phyloP scores from a whole-genome alignment of 176 grass and related monocot species.

The Typha latifolia region DNA sequence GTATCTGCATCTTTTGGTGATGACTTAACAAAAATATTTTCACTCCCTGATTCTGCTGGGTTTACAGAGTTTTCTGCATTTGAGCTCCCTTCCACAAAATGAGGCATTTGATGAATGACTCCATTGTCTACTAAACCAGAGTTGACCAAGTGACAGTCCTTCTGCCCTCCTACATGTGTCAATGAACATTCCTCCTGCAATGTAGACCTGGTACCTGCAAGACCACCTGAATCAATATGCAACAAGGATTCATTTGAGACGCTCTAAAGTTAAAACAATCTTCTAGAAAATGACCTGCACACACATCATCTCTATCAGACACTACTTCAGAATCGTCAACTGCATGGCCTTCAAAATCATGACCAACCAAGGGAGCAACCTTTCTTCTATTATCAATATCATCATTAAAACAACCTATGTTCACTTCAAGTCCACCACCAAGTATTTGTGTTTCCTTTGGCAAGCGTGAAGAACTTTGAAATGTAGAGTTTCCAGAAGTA shows the following conservation, averaged over 20 bases:
- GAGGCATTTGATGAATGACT: constrained; percentile 3
- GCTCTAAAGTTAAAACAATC: neutral
- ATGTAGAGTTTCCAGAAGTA: neutral
- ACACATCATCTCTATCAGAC: neutral
- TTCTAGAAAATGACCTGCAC: constrained; percentile 3
- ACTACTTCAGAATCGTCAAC: constrained; percentile 1
- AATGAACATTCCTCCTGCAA: neutral
- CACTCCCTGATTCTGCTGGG: neutral
- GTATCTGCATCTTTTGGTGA: neutral
- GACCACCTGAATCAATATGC: constrained; percentile 3
- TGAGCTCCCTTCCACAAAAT: neutral
- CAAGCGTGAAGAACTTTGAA: constrained; percentile 4
- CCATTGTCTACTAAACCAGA: neutral
- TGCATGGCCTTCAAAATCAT: neutral
- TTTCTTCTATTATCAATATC: constrained; percentile 3
- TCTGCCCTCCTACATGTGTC: neutral
- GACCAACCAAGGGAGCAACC: constrained; percentile 6
- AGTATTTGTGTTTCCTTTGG: constrained; percentile 1
- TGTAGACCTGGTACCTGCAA: neutral
- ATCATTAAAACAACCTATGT: neutral
- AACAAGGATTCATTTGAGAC: neutral
- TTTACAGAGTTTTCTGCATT: neutral
- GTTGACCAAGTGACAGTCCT: constrained; percentile 6
- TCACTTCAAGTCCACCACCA: neutral
- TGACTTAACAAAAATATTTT: neutral